Percentiles rank a stretch among this genome's conserved stretches.
These are phyloP conservation scores for Cercospora citrullina DNA, from an alignment of 2,329 filamentous ascomycete species.

Conservation along the genomic window DNA sequence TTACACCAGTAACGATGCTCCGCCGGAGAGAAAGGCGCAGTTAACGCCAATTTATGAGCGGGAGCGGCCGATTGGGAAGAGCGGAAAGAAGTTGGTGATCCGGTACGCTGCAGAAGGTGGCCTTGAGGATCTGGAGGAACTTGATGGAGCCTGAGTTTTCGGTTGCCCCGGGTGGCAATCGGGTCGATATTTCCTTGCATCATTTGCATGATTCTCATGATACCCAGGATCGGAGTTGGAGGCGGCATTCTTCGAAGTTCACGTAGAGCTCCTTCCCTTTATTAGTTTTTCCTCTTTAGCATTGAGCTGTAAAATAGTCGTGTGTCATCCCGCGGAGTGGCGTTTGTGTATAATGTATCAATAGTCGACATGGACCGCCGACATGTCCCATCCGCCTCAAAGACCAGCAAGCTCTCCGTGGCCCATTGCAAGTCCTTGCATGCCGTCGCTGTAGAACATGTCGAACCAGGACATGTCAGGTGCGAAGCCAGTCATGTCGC, in stretches of 20 bases:
- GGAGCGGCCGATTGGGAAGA: conserved; percentile 7
- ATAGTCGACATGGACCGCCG: not conserved
- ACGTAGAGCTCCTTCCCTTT: not conserved
- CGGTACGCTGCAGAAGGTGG: conserved; percentile 21
- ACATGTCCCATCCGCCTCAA: not conserved
- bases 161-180: not conserved
- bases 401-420: conserved; percentile 8
- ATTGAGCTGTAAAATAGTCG: not conserved
- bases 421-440: conserved; percentile 14
- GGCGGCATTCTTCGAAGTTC: not conserved
- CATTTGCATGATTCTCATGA: conserved; percentile 9
- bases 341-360: not conserved
- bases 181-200: not conserved
- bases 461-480: conserved; percentile 29
- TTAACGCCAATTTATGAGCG: conserved; percentile 24
- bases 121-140: conserved; percentile 7
- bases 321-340: not conserved
- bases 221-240: conserved; percentile 11
- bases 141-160: conserved; percentile 1
- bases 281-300: not conserved
- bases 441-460: conserved; percentile 24
- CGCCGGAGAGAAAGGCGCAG: conserved; percentile 22
- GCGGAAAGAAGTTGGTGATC: conserved; percentile 24
- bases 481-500: conserved; percentile 15
- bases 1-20: conserved; percentile 22